A percentile compares a stretch with the other conserved stretches of the same genome.
phyloP scores from a whole-genome alignment of 2,329 filamentous ascomycete genomes.

The Paraconiothyrium sp. region DNA sequence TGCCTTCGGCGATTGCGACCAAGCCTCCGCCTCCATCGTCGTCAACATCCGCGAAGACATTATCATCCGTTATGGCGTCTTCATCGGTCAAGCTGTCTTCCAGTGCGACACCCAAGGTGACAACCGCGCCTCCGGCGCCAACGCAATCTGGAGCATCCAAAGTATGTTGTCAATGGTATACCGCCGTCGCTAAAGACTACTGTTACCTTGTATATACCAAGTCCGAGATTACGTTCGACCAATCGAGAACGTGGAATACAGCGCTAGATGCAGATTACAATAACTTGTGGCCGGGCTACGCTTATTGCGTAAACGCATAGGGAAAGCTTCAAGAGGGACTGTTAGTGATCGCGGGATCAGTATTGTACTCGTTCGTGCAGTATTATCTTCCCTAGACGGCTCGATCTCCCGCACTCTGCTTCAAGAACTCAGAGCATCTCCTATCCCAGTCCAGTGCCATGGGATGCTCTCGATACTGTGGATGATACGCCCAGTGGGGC shows the following conservation, averaged over 20 bases:
- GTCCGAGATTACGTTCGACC: slow-evolving; percentile 9
- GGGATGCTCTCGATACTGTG: background rate
- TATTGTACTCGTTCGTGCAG: background rate
- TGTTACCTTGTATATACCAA: slow-evolving; percentile 12
- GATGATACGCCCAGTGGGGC: background rate
- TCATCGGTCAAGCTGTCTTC: slow-evolving; percentile 12
- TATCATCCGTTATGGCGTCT: background rate
- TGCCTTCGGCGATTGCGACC: slow-evolving; percentile 5
- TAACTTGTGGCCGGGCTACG: slow-evolving; percentile 10
- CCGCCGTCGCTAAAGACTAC: background rate
- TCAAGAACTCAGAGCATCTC: background rate
- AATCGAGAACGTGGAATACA: slow-evolving; percentile 4
- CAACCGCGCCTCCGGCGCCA: slow-evolving; percentile 11
- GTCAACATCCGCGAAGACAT: background rate
- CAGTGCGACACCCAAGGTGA: slow-evolving; percentile 10
- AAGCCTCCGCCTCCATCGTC: slow-evolving; percentile 12
- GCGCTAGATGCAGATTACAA: slow-evolving; percentile 5
- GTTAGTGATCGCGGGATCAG: background rate
- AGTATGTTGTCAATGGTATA: slow-evolving; percentile 10
- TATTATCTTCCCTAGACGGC: background rate
- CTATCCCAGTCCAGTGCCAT: background rate
- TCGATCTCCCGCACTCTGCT: slow-evolving; percentile 1
- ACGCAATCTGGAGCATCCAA: slow-evolving; percentile 13
- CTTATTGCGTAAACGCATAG: slow-evolving; percentile 12
- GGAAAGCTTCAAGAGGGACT: slow-evolving; percentile 2